phyloP scores from a whole-genome alignment of 441 rosid species.

The Caryocar brasiliense region DNA sequence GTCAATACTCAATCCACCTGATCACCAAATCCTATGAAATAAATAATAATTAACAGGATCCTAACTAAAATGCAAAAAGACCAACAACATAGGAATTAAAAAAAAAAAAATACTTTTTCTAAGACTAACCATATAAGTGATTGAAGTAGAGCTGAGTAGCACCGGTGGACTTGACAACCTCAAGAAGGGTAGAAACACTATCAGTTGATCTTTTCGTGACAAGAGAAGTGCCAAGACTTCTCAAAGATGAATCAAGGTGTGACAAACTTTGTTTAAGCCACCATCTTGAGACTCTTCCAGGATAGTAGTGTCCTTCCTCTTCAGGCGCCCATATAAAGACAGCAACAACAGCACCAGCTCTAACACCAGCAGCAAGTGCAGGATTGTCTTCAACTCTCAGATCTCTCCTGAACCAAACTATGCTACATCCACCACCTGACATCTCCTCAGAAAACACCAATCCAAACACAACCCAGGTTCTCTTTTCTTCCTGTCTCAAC shows the following conservation, averaged over 20 bases:
- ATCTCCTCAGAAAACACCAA: slow-evolving; percentile 24
- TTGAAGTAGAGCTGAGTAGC: slow-evolving; percentile 93
- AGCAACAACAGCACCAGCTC: slow-evolving; percentile 79
- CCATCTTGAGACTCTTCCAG: slow-evolving; percentile 98
- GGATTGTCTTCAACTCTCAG: slow-evolving; percentile 95
- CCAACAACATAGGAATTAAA: background rate
- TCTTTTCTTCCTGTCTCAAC: background rate
- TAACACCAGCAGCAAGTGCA: slow-evolving; percentile 84
- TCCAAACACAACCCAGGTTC: background rate
- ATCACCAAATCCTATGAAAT: slow-evolving; percentile 11
- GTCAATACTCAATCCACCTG: slow-evolving; percentile 14
- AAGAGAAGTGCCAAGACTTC: slow-evolving; percentile 75
- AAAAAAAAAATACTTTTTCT: background rate
- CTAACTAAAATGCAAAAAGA: background rate
- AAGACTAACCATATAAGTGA: slow-evolving; percentile 78
- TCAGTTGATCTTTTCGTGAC: slow-evolving; percentile 79
- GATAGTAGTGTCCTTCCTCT: slow-evolving; percentile 77
- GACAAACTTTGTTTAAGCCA: slow-evolving; percentile 94
- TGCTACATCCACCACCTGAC: slow-evolving; percentile 77
- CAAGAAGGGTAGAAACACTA: slow-evolving; percentile 71
- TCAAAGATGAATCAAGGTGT: slow-evolving; percentile 78
- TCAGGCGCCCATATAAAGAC: slow-evolving; percentile 89
- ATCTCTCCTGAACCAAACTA: slow-evolving; percentile 99
- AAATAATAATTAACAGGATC: background rate
- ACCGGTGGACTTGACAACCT: slow-evolving; percentile 72